These are phyloP conservation scores for Gracilaria gracilis DNA, from an alignment of 23 red algal genomes.

Conservation along the genomic window DNA sequence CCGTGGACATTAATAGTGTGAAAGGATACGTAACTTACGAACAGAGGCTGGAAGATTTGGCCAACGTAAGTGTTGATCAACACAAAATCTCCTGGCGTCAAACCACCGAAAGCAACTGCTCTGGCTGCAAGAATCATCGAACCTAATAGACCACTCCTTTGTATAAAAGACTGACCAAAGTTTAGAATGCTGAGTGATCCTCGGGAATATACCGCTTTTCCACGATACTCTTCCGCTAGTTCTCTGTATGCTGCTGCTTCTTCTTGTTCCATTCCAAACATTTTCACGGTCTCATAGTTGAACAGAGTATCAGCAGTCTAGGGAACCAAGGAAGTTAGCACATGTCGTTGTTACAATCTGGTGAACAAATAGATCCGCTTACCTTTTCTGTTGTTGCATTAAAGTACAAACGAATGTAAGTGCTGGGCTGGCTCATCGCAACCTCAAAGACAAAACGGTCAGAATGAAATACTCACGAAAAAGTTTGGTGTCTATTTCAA, in stretches of 20 bases:
- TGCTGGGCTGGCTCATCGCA: not conserved
- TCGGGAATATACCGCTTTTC: conserved; percentile 25
- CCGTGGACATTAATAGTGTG: not conserved
- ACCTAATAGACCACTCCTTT: conserved; percentile 62
- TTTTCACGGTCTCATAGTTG: conserved; percentile 94
- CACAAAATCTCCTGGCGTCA: conserved; percentile 90
- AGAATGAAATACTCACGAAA: conserved; percentile 12
- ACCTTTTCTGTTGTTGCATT: conserved; percentile 50
- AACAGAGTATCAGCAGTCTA: conserved; percentile 76
- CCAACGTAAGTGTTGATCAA: conserved; percentile 84
- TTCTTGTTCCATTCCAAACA: conserved; percentile 83
- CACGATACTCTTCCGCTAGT: conserved; percentile 31
- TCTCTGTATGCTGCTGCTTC: conserved; percentile 69
- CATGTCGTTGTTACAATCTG: not conserved
- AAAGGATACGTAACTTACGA: conserved; percentile 37
- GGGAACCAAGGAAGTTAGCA: not conserved
- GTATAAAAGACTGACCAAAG: conserved; percentile 84
- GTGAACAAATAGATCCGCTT: not conserved
- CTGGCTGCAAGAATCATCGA: conserved; percentile 79
- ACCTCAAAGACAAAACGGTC: not conserved
- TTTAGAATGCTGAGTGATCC: conserved; percentile 72
- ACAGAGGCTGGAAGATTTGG: conserved; percentile 66
- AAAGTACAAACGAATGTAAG: not conserved
- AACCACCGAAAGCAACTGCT: conserved; percentile 45
- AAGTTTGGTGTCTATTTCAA: conserved; percentile 39